Conservation (phyloP, 257 asterid species). For the Solanum sejunctum region DNA sequence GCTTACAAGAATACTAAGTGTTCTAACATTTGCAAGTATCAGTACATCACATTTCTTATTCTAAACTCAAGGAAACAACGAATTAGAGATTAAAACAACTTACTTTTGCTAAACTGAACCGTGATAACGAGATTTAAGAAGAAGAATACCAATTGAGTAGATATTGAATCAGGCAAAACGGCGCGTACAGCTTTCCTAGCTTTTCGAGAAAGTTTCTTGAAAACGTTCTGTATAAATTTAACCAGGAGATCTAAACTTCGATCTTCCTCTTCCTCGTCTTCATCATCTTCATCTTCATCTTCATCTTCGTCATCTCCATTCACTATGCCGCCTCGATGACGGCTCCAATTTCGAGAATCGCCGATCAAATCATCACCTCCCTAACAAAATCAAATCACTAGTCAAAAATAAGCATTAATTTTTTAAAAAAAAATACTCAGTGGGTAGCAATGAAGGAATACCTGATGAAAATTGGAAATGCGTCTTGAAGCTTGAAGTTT, state of each 20-base stretch:
- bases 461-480: slow-evolving; percentile 16
- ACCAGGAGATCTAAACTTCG: slow-evolving; percentile 77
- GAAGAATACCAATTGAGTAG: slow-evolving; percentile 52
- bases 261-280: slow-evolving; percentile 75
- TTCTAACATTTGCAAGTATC: neutral
- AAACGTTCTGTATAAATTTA: slow-evolving; percentile 74
- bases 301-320: slow-evolving; percentile 58
- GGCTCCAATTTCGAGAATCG: slow-evolving; percentile 32
- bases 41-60: neutral
- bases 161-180: slow-evolving; percentile 66
- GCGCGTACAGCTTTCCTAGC: slow-evolving; percentile 87
- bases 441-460: neutral
- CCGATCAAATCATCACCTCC: slow-evolving; percentile 16
- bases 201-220: slow-evolving; percentile 68
- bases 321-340: slow-evolving; percentile 30
- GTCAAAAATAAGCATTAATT: neutral
- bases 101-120: neutral
- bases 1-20: neutral
- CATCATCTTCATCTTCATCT: slow-evolving; percentile 53
- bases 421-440: neutral
- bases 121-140: neutral
- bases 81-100: neutral
- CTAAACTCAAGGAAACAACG: neutral
- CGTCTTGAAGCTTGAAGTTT: slow-evolving; percentile 3
- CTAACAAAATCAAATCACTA: slow-evolving; percentile 13